A percentile compares a stretch with the other conserved stretches of the same genome.
Evolutionary conservation across 345 rosid genomes (phyloP).

Genomic region (Moricandia moricandioides): DNA sequence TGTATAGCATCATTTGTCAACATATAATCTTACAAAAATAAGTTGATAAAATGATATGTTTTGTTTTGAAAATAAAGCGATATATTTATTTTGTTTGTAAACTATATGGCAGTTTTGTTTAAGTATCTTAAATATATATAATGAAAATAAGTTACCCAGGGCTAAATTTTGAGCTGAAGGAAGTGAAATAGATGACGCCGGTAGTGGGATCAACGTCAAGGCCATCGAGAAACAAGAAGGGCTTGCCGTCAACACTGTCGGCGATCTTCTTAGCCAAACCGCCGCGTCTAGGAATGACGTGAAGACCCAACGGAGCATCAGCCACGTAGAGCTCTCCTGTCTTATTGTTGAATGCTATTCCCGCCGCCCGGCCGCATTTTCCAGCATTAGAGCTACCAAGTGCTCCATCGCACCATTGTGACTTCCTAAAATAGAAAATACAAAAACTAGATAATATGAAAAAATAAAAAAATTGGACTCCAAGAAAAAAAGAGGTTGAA

Average conservation of each 20-base stretch:
- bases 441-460: not conserved
- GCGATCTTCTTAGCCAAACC: slow-evolving; percentile 40
- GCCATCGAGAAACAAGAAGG: slow-evolving; percentile 37
- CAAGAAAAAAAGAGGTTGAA: not conserved
- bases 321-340: slow-evolving; percentile 43
- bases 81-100: too few relatives aligned
- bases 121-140: not conserved
- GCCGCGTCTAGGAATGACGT: slow-evolving; percentile 35
- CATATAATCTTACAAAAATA: too few relatives aligned
- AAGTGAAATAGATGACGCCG: slow-evolving; percentile 43
- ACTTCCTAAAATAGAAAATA: not conserved
- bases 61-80: too few relatives aligned
- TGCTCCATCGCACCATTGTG: slow-evolving; percentile 28
- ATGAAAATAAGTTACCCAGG: slow-evolving; percentile 9
- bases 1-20: too few relatives aligned
- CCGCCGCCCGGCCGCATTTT: slow-evolving; percentile 46
- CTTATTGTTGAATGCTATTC: slow-evolving; percentile 30
- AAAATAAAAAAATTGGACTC: not conserved
- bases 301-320: slow-evolving; percentile 47
- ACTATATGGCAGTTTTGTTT: too few relatives aligned
- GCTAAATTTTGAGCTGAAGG: slow-evolving; percentile 34
- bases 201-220: slow-evolving; percentile 40
- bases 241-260: slow-evolving; percentile 28
- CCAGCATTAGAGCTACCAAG: slow-evolving; percentile 10
- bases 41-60: too few relatives aligned